These are phyloP conservation scores for rapeseed (Brassica napus) DNA, from an alignment of 345 rosid genomes.

Conservation along the genomic window DNA sequence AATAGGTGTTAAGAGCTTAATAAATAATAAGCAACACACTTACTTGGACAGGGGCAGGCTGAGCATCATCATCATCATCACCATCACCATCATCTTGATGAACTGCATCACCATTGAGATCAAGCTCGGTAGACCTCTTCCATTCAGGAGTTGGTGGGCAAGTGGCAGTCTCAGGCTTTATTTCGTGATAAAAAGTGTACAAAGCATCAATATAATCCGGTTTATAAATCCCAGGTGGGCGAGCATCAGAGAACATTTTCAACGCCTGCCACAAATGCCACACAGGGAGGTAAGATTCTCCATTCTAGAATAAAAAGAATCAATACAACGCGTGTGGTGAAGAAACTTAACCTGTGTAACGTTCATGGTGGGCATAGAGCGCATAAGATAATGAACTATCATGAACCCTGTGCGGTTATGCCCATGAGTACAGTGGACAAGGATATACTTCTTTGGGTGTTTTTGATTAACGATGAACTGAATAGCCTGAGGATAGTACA, in stretches of 20 bases:
- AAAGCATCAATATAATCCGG: constrained; percentile 79
- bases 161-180: constrained; percentile 58
- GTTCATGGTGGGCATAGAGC: constrained; percentile 59
- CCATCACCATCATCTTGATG: constrained; percentile 34
- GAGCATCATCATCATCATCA: constrained; percentile 32
- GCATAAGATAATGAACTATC: constrained; percentile 92
- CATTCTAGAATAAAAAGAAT: neutral
- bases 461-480: constrained; percentile 71
- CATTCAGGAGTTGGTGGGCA: constrained; percentile 96
- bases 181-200: constrained; percentile 82
- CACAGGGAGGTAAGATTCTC: constrained; percentile 6
- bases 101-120: constrained; percentile 86
- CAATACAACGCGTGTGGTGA: neutral
- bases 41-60: constrained; percentile 29
- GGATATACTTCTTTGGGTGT: constrained; percentile 62
- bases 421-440: constrained; percentile 98
- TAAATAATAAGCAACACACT: neutral
- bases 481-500: constrained; percentile 49
- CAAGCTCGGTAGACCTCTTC: constrained; percentile 84
- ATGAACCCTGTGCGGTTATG: constrained; percentile 97
- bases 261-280: constrained; percentile 58
- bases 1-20: neutral
- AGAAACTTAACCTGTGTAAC: constrained; percentile 65
- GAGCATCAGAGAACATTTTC: constrained; percentile 69
- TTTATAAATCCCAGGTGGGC: constrained; percentile 98